These are phyloP conservation scores for Volvox reticuliferus DNA, from an alignment of 139 green algal genomes.

Conservation along the genomic window DNA sequence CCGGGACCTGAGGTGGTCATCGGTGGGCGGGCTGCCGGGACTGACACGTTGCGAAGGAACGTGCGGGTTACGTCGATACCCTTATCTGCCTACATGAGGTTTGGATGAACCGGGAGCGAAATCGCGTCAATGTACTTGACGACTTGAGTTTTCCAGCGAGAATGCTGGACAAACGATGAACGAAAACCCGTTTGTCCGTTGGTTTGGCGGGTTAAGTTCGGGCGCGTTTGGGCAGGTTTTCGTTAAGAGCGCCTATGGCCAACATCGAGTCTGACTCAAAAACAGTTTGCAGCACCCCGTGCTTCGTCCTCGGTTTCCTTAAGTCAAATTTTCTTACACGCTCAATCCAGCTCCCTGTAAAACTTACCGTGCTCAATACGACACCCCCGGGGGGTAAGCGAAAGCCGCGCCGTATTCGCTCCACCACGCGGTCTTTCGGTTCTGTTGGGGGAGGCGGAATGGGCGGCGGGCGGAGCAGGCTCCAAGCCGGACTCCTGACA, in stretches of 20 bases:
- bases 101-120: neutral
- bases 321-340: too few species aligned
- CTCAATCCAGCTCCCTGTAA: too few species aligned
- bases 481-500: constrained; percentile 30
- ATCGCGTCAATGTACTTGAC: neutral
- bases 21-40: neutral
- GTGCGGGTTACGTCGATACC: constrained; percentile 12
- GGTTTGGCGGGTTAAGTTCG: too few species aligned
- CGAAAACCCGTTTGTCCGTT: too few species aligned
- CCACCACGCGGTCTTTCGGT: neutral
- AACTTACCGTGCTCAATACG: neutral
- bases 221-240: too few species aligned
- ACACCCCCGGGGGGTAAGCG: neutral
- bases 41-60: constrained; percentile 6
- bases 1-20: neutral
- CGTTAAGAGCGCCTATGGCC: too few species aligned
- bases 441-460: neutral
- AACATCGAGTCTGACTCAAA: too few species aligned
- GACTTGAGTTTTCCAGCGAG: too few species aligned
- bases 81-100: constrained; percentile 17
- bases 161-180: too few species aligned
- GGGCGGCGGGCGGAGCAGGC: constrained; percentile 37
- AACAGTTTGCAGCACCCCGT: too few species aligned
- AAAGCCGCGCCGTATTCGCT: neutral
- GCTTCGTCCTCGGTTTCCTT: too few species aligned